These are phyloP conservation scores for Cercospora janseana DNA, from an alignment of 2,329 filamentous ascomycete species.

Conservation along the genomic window DNA sequence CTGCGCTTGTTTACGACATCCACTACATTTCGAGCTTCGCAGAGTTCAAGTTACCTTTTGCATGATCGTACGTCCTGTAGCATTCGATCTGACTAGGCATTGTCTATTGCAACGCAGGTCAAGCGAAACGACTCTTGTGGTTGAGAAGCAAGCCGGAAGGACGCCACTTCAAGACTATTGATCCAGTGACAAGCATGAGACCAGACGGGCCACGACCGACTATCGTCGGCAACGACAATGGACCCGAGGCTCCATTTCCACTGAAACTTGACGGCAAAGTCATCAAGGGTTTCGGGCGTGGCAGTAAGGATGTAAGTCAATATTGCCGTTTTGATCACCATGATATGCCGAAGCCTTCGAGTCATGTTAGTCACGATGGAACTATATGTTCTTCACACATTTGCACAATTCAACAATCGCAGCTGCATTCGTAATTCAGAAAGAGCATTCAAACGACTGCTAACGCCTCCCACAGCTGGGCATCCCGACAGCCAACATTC, in stretches of 20 bases:
- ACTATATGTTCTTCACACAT: too few species aligned
- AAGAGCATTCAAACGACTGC: neutral
- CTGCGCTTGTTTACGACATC: too few species aligned
- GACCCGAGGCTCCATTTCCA: conserved; percentile 77
- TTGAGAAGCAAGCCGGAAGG: neutral
- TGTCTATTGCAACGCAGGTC: too few species aligned
- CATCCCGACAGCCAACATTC: conserved; percentile 92
- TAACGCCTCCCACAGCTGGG: conserved; percentile 62
- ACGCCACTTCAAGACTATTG: neutral
- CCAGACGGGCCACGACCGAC: conserved; percentile 59
- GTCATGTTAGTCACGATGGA: too few species aligned
- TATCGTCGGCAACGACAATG: conserved; percentile 69
- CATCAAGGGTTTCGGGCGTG: conserved; percentile 88
- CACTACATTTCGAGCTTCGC: too few species aligned
- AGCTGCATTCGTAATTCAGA: neutral
- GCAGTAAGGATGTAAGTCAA: conserved; percentile 74
- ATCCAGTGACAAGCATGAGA: conserved; percentile 27
- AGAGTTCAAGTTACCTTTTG: too few species aligned
- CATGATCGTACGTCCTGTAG: too few species aligned
- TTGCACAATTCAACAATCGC: too few species aligned
- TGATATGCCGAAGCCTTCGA: neutral
- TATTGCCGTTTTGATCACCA: neutral
- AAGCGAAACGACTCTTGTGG: too few species aligned
- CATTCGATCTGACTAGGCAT: too few species aligned
- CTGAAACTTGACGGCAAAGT: conserved; percentile 81